Evolutionary conservation across 805 yeast species (phyloP).

Genomic region (Lipomyces lipofer): DNA sequence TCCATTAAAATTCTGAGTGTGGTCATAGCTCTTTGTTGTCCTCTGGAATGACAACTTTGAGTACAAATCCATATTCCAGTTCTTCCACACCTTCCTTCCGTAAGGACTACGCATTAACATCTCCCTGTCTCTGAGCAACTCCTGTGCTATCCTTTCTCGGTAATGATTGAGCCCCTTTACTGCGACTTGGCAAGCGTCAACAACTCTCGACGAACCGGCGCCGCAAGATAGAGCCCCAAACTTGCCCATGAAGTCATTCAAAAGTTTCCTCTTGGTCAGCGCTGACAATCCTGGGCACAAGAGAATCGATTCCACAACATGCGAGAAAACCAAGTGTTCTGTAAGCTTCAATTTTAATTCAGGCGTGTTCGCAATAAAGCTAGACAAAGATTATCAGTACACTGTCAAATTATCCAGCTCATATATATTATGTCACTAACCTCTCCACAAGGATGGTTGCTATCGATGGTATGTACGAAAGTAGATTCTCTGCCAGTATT

Average conservation of each 20-base stretch:
- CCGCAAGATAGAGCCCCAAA: constrained; percentile 66
- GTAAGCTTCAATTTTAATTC: constrained; percentile 72
- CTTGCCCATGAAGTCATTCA: constrained; percentile 61
- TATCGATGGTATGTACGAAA: constrained; percentile 4
- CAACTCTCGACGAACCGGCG: constrained; percentile 87
- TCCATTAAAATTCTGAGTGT: background rate
- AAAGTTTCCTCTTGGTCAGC: constrained; percentile 50
- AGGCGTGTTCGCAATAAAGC: constrained; percentile 56
- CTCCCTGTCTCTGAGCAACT: constrained; percentile 53
- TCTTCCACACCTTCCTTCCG: constrained; percentile 92
- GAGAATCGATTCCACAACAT: constrained; percentile 57
- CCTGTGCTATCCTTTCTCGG: constrained; percentile 81
- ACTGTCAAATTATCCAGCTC: background rate
- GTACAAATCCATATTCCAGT: constrained; percentile 86
- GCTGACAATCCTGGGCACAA: constrained; percentile 32
- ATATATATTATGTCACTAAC: background rate
- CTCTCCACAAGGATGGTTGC: constrained; percentile 51
- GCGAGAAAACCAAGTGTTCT: constrained; percentile 86
- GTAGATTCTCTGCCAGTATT: constrained; percentile 11
- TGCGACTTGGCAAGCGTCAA: constrained; percentile 81
- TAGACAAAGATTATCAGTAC: background rate
- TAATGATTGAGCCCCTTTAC: constrained; percentile 75
- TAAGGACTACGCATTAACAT: constrained; percentile 82
- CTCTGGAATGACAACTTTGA: constrained; percentile 22
- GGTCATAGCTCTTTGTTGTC: constrained; percentile 6